phyloP scores from a whole-genome alignment of 495 filamentous ascomycete genomes.

The Daldinia childiae region DNA sequence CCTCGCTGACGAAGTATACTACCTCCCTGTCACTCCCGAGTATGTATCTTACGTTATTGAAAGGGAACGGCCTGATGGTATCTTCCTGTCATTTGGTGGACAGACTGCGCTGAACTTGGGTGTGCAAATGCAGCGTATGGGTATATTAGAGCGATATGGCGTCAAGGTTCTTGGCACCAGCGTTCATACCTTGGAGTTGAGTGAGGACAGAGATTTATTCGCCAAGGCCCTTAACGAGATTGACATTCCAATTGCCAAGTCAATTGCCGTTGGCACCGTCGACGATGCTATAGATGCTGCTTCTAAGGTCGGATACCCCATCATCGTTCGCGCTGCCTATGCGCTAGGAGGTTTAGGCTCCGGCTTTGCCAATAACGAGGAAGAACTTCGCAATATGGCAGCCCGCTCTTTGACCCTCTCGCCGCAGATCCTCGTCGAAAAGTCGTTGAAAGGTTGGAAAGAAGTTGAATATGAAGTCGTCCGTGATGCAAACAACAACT shows the following conservation, averaged over 20 bases:
- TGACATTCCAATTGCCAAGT: slow-evolving; percentile 95
- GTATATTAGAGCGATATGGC: slow-evolving; percentile 91
- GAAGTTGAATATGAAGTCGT: slow-evolving; percentile 99
- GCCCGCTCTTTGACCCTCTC: slow-evolving; percentile 94
- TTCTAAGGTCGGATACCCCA: slow-evolving; percentile 88
- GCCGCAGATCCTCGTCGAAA: slow-evolving; percentile 96
- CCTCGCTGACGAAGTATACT: slow-evolving; percentile 98
- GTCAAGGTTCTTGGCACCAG: slow-evolving; percentile 95
- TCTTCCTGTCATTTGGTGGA: slow-evolving; percentile 96
- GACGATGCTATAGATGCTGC: slow-evolving; percentile 92
- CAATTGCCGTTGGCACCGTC: slow-evolving; percentile 87
- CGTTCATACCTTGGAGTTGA: slow-evolving; percentile 91
- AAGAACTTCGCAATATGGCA: slow-evolving; percentile 91
- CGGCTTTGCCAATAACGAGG: slow-evolving; percentile 93
- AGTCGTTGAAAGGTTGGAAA: slow-evolving; percentile 99
- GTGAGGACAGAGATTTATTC: slow-evolving; percentile 96
- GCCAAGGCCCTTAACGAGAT: slow-evolving; percentile 89
- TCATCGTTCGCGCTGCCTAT: slow-evolving; percentile 96
- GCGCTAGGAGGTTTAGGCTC: slow-evolving; percentile 95
- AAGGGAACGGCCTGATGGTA: slow-evolving; percentile 93
- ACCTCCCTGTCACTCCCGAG: slow-evolving; percentile 93
- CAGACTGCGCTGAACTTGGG: slow-evolving; percentile 96
- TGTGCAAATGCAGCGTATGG: slow-evolving; percentile 96
- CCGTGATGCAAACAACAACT: slow-evolving; percentile 92
- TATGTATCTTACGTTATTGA: slow-evolving; percentile 98